Evolutionary conservation across 495 filamentous ascomycete species (phyloP), one percentile per base, ranked within the genome.

Genomic region (Lasiosphaeria ovina): DNA sequence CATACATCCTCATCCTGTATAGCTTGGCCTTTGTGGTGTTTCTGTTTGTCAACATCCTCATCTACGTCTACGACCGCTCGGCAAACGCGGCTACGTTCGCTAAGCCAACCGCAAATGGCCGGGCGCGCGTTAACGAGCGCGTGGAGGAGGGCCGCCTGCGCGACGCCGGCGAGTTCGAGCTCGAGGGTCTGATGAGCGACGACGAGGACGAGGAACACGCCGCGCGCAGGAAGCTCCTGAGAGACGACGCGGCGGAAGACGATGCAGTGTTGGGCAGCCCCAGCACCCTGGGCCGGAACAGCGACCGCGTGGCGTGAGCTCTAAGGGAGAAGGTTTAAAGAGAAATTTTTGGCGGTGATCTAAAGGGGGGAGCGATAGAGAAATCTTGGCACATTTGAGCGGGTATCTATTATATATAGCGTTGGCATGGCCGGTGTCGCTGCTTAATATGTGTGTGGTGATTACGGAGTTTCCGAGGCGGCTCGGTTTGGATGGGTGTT

Each of bases 101-200:
- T 48, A 65, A 61, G 58, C 36, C 57, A 3, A 47, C 45, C 6
- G 51, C 57, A 35, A 76, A 79, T 51, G 70, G 72, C 6, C 53
- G 51, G 4, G 58, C 60, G 4, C 44, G 44, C 5, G 12, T 4
- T 3, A 47, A 14, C 44, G 55, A 60, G 34, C 83, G 86, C 64
- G 60, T 77, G 69, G 69, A 48, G 45, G 76, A 85, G 63, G 63
- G 76, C 64, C 75, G 83, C 32, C 61, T 79, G 34, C 71, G 82
- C 14, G 94, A 97, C 70, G 93, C 90, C 0, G 88, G 95, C 71
- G 89, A 93, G 61, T 97, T 96, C 69, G 93, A 97, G 73, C 78
- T 97, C 0, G 89, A 93, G 55, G 93, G 92, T 0, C 75, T 98
- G 33, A 94, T 97, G 66, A 93, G 87, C 42, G 93, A 96, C n/a